These are phyloP conservation scores for Amanita polypyramis DNA, from an alignment of 768 basidiomycete species.

Conservation along the genomic window DNA sequence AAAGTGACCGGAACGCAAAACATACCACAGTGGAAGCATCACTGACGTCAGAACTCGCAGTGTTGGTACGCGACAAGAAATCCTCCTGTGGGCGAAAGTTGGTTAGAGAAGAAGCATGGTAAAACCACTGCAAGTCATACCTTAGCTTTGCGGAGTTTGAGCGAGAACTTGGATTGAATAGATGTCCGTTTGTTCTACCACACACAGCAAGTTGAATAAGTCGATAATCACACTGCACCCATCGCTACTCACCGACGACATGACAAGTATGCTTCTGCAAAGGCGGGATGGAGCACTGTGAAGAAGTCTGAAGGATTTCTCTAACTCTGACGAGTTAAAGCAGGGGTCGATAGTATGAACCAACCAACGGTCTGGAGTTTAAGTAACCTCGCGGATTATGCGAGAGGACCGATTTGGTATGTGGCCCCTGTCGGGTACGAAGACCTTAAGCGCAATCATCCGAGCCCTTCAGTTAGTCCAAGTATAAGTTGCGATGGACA, in stretches of 20 bases:
- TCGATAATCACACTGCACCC: background rate
- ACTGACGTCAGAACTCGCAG: background rate
- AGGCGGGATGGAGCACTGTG: background rate
- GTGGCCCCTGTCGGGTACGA: background rate
- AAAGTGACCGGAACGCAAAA: too few species aligned
- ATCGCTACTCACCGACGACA: background rate
- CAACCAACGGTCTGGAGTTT: background rate
- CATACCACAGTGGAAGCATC: background rate
- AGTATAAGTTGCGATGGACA: too few species aligned
- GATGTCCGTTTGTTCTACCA: background rate
- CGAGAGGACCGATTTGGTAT: background rate
- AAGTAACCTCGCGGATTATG: background rate
- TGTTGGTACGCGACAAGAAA: background rate
- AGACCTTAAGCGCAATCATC: too few species aligned
- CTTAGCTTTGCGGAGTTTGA: background rate
- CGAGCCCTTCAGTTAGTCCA: too few species aligned
- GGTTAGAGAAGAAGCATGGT: background rate
- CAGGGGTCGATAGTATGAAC: background rate
- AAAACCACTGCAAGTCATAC: background rate
- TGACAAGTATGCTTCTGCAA: background rate
- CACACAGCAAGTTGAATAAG: background rate
- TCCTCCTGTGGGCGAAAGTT: background rate
- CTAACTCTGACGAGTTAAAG: conserved; percentile 2
- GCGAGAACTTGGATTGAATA: background rate
- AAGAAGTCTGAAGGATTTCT: background rate